Evolutionary conservation across 495 filamentous ascomycete species (phyloP).

Genomic region (Podospora sp.): DNA sequence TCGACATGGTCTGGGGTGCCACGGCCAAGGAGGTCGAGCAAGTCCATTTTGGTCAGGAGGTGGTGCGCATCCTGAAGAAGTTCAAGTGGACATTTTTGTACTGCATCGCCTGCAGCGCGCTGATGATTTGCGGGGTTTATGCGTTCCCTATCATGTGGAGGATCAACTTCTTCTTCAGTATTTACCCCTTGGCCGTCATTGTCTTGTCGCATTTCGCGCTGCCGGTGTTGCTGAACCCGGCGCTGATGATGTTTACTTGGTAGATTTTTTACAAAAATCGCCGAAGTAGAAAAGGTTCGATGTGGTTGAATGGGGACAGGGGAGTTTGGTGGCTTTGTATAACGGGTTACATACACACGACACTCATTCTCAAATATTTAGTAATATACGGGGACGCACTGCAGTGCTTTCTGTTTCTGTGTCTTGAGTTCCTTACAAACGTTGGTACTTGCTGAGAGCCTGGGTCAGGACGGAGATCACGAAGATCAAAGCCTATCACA

Average conservation of each 20-base stretch:
- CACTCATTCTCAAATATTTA: no score
- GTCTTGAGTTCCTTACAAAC: no score
- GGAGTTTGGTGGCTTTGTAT: background rate
- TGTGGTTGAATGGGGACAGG: background rate
- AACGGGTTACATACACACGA: constrained; percentile 22
- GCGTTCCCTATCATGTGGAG: constrained; percentile 56
- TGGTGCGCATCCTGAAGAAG: constrained; percentile 55
- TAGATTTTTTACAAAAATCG: constrained; percentile 26
- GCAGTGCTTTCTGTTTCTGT: no score
- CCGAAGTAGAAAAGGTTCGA: no score
- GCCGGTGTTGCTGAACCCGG: constrained; percentile 64
- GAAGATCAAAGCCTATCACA: no score
- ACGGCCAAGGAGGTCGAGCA: constrained; percentile 66
- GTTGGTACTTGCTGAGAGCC: no score
- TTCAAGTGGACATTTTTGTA: constrained; percentile 65
- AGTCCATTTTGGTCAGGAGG: constrained; percentile 62
- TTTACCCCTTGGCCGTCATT: constrained; percentile 59
- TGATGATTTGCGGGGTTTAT: constrained; percentile 51
- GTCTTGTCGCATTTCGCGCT: constrained; percentile 59
- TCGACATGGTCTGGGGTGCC: constrained; percentile 65
- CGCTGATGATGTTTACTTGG: constrained; percentile 69
- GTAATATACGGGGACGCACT: no score
- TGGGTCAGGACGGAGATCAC: no score
- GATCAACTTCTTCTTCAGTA: constrained; percentile 59
- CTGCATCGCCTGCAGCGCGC: constrained; percentile 46